A percentile compares a stretch with the other conserved stretches of the same genome.
These are phyloP conservation scores for Cordia subcordata DNA, from an alignment of 257 asterid species.

Conservation along the genomic window DNA sequence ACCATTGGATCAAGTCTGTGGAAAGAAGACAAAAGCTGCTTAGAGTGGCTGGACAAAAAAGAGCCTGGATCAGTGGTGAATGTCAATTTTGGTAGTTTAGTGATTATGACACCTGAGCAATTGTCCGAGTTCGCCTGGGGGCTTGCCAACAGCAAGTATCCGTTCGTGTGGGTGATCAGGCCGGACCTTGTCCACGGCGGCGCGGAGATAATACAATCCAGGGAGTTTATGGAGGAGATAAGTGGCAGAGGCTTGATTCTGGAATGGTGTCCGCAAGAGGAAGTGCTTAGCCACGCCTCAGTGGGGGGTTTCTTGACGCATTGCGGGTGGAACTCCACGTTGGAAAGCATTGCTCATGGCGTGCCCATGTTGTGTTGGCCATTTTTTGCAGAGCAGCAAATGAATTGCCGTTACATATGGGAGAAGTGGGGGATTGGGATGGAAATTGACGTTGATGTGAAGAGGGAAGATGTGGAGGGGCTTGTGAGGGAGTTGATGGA, in stretches of 20 bases:
- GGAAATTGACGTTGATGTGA: conserved; percentile 28
- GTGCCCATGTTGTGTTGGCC: conserved; percentile 45
- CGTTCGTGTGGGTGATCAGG: conserved; percentile 46
- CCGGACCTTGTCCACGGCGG: conserved; percentile 36
- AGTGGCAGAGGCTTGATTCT: conserved; percentile 26
- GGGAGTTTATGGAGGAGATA: conserved; percentile 22
- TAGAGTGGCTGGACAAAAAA: conserved; percentile 32
- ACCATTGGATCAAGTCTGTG: conserved; percentile 27
- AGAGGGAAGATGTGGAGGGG: conserved; percentile 24
- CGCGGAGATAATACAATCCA: conserved; percentile 14
- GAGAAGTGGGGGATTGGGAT: conserved; percentile 33
- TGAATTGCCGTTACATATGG: conserved; percentile 26
- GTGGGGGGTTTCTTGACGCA: conserved; percentile 35
- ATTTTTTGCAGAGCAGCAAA: conserved; percentile 34
- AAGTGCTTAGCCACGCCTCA: conserved; percentile 26
- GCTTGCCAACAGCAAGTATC: conserved; percentile 28
- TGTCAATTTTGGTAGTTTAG: conserved; percentile 37
- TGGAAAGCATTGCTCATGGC: conserved; percentile 26
- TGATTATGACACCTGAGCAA: conserved; percentile 26
- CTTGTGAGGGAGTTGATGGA: conserved; percentile 37
- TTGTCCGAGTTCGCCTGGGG: conserved; percentile 43
- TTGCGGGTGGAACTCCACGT: conserved; percentile 36
- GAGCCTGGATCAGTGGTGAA: conserved; percentile 30
- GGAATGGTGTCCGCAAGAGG: conserved; percentile 44
- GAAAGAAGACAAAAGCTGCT: conserved; percentile 33